A percentile compares a stretch with the other conserved stretches of the same genome.
These are phyloP conservation scores for Cytospora piceae DNA, from an alignment of 2,329 filamentous ascomycete species.

Conservation along the genomic window DNA sequence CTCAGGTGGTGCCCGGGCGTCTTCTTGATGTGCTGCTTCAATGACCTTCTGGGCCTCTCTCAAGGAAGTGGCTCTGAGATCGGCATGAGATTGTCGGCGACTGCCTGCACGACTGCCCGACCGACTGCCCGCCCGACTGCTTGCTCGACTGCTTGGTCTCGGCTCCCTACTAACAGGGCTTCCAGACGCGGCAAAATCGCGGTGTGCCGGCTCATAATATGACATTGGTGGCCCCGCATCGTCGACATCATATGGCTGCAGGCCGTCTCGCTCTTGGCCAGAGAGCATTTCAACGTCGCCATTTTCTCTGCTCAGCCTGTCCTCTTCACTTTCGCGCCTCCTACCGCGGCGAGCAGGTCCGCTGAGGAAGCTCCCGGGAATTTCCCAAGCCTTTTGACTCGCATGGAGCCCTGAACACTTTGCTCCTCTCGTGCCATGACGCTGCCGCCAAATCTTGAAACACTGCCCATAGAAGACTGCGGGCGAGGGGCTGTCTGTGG, in stretches of 20 bases:
- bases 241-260: slow-evolving; percentile 42
- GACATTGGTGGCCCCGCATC: slow-evolving; percentile 43
- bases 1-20: slow-evolving; percentile 49
- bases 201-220: slow-evolving; percentile 48
- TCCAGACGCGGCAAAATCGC: slow-evolving; percentile 58
- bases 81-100: slow-evolving; percentile 45
- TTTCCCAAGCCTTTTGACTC: slow-evolving; percentile 77
- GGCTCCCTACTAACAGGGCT: slow-evolving; percentile 58
- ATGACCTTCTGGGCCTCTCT: slow-evolving; percentile 40
- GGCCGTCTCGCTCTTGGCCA: slow-evolving; percentile 49
- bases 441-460: slow-evolving; percentile 56
- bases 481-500: slow-evolving; percentile 55
- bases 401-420: slow-evolving; percentile 72
- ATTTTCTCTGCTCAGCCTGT: slow-evolving; percentile 42
- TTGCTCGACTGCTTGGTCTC: slow-evolving; percentile 40
- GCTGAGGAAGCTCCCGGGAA: slow-evolving; percentile 76
- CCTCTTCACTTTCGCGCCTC: slow-evolving; percentile 68
- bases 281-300: slow-evolving; percentile 47
- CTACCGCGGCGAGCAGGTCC: slow-evolving; percentile 78
- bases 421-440: slow-evolving; percentile 62
- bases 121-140: too few relatives aligned
- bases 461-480: slow-evolving; percentile 53
- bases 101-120: slow-evolving; percentile 27
- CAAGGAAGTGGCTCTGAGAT: slow-evolving; percentile 41
- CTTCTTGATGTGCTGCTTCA: slow-evolving; percentile 40